phyloP scores from a whole-genome alignment of 2,329 filamentous ascomycete genomes.

The Penicillium sp. region DNA sequence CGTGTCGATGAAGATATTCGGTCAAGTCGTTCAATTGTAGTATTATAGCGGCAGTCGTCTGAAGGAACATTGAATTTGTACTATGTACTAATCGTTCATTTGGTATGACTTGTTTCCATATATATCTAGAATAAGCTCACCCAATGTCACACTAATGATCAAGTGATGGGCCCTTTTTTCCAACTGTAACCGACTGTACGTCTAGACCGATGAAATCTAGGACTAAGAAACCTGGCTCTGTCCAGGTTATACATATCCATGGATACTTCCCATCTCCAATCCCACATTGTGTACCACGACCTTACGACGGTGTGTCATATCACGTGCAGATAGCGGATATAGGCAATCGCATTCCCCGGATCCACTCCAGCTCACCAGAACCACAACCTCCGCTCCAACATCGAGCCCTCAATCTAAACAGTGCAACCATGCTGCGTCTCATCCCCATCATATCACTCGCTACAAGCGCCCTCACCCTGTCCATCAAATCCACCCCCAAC shows the following conservation, averaged over 20 bases:
- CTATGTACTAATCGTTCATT: neutral
- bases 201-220: neutral
- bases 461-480: slow-evolving; percentile 15
- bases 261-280: neutral
- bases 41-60: neutral
- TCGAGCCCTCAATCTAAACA: slow-evolving; percentile 2
- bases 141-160: neutral
- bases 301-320: neutral
- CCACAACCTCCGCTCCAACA: neutral
- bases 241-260: too few relatives aligned
- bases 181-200: neutral
- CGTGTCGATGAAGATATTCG: slow-evolving; percentile 14
- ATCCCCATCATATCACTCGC: slow-evolving; percentile 20
- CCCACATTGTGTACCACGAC: neutral
- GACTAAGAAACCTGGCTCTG: neutral
- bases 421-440: slow-evolving; percentile 8
- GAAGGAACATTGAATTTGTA: neutral
- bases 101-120: neutral
- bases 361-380: neutral
- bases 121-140: neutral
- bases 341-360: slow-evolving; percentile 6
- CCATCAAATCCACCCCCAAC: slow-evolving; percentile 14
- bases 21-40: slow-evolving; percentile 9
- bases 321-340: slow-evolving; percentile 15
- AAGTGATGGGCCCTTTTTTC: neutral